Evolutionary conservation across 495 filamentous ascomycete genomes (phyloP).

Genomic region (Penicillium bovifimosum): DNA sequence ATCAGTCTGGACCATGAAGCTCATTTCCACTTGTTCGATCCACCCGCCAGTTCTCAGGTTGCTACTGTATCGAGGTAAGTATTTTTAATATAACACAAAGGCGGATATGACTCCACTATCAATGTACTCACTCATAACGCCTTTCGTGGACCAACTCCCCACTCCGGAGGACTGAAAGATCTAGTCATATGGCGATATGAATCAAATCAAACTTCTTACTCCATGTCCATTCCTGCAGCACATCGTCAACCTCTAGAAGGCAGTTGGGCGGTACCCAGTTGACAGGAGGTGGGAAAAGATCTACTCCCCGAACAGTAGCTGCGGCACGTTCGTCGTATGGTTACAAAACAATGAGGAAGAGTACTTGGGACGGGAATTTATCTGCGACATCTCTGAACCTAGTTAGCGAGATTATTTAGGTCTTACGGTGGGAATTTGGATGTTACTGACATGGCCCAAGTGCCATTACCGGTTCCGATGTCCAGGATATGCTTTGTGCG

Average conservation of each 20-base stretch:
- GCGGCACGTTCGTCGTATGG: background rate
- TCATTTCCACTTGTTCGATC: constrained; percentile 48
- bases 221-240: constrained; percentile 27
- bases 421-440: background rate
- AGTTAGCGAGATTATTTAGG: background rate
- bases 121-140: constrained; percentile 17
- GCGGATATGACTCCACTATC: no score
- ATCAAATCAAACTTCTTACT: constrained; percentile 23
- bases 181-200: constrained; percentile 20
- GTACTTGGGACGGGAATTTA: constrained; percentile 2
- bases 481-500: constrained; percentile 11
- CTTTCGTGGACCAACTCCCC: constrained; percentile 24
- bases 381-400: constrained; percentile 15
- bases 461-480: constrained; percentile 8
- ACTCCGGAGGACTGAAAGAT: constrained; percentile 20
- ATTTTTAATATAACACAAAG: no score
- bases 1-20: constrained; percentile 29
- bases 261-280: constrained; percentile 30
- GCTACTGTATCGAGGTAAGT: no score
- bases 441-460: constrained; percentile 16
- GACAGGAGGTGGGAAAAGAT: constrained; percentile 20
- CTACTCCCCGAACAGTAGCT: constrained; percentile 20
- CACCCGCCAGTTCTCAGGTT: no score
- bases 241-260: constrained; percentile 27
- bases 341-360: no score